Conservation (phyloP, 768 basidiomycete species). For the Xanthoconium stramineum region DNA sequence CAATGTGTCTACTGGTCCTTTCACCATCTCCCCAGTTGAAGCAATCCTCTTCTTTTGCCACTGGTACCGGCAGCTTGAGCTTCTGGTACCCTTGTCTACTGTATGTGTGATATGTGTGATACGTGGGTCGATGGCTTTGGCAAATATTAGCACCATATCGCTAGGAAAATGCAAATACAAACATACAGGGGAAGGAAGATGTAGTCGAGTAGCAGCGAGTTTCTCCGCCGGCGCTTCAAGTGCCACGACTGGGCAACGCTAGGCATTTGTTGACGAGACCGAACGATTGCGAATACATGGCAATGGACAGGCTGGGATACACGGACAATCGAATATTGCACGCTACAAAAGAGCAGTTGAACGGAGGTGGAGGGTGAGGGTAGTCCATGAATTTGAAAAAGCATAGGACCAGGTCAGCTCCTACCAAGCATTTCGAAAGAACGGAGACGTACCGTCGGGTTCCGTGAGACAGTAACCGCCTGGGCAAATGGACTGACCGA, state of each 20-base stretch:
- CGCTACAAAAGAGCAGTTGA: conserved; percentile 18
- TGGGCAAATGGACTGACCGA: conserved; percentile 27
- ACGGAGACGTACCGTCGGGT: conserved; percentile 25
- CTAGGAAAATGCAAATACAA: neutral
- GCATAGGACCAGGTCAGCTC: conserved; percentile 24
- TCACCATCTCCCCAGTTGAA: conserved; percentile 68
- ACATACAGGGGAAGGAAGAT: conserved; percentile 81
- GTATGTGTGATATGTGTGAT: conserved; percentile 91
- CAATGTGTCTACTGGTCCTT: conserved; percentile 8
- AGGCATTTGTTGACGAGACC: too few relatives aligned
- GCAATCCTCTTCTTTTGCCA: conserved; percentile 62
- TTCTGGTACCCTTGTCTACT: conserved; percentile 43
- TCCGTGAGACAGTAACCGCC: conserved; percentile 35
- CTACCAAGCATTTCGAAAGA: too few relatives aligned
- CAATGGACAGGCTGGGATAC: too few relatives aligned
- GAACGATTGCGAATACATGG: too few relatives aligned
- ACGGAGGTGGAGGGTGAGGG: conserved; percentile 42
- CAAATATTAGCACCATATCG: neutral
- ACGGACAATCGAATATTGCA: too few relatives aligned
- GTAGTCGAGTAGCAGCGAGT: conserved; percentile 69
- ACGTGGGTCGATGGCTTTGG: conserved; percentile 62
- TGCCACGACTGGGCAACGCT: conserved; percentile 64
- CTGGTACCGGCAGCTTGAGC: conserved; percentile 40
- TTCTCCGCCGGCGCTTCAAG: conserved; percentile 84
- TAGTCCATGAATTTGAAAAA: conserved; percentile 46